Evolutionary conservation across 2,329 filamentous ascomycete species (phyloP).

Genomic region (Chaetomium sp.): DNA sequence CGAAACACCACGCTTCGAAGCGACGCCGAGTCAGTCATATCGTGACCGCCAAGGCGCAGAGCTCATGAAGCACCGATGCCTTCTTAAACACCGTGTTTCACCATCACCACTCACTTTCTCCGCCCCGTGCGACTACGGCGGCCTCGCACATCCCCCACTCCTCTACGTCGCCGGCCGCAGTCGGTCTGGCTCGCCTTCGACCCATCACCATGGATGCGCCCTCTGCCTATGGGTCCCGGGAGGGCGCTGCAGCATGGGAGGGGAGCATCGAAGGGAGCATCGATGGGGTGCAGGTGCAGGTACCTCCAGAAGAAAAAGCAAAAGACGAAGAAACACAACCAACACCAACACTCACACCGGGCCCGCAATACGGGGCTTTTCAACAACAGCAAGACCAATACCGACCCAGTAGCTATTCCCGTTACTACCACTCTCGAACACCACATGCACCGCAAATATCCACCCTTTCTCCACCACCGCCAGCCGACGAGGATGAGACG

Average conservation of each 20-base stretch:
- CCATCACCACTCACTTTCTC: neutral
- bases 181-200: conserved; percentile 6
- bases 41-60: conserved; percentile 5
- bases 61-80: conserved; percentile 15
- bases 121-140: conserved; percentile 8
- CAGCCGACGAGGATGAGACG: conserved; percentile 7
- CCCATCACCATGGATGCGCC: conserved; percentile 15
- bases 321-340: neutral
- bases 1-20: neutral
- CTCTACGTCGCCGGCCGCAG: conserved; percentile 19
- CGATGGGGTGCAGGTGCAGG: neutral
- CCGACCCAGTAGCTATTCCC: conserved; percentile 14
- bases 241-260: conserved; percentile 10
- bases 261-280: conserved; percentile 13
- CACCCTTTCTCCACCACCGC: neutral
- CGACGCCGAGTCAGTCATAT: neutral
- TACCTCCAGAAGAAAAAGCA: conserved; percentile 5
- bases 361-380: neutral
- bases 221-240: conserved; percentile 4
- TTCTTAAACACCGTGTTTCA: conserved; percentile 13
- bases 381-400: conserved; percentile 10
- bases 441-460: neutral
- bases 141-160: neutral
- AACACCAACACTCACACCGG: neutral
- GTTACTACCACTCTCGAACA: conserved; percentile 14